These are phyloP conservation scores for Fusarium subglutinans DNA, from an alignment of 2,329 filamentous ascomycete genomes.

Conservation along the genomic window DNA sequence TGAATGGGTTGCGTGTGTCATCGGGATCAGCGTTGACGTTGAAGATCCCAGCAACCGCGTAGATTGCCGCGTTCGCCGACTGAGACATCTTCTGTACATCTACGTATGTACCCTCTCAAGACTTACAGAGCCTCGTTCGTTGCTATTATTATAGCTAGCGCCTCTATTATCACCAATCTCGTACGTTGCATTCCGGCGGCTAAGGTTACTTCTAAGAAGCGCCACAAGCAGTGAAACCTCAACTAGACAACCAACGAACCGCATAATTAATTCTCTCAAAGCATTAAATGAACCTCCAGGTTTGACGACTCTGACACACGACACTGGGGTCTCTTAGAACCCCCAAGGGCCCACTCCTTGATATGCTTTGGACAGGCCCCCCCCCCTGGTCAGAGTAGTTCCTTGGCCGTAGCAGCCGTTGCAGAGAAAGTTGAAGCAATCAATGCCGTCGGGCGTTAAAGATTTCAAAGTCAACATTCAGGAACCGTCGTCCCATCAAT, in stretches of 20 bases:
- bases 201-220: background rate
- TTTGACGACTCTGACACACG: slow-evolving; percentile 33
- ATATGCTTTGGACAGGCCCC: slow-evolving; percentile 22
- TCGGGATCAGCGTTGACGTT: slow-evolving; percentile 25
- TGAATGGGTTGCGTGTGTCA: slow-evolving; percentile 3
- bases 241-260: slow-evolving; percentile 1
- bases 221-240: slow-evolving; percentile 20
- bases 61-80: slow-evolving; percentile 18
- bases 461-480: slow-evolving; percentile 29
- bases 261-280: slow-evolving; percentile 6
- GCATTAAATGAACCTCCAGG: slow-evolving; percentile 16
- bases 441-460: slow-evolving; percentile 17
- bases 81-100: background rate
- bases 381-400: slow-evolving; percentile 10
- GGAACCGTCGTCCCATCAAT: slow-evolving; percentile 58
- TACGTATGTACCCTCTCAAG: background rate
- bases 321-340: slow-evolving; percentile 18
- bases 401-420: slow-evolving; percentile 13
- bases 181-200: background rate
- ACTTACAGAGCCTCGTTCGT: background rate
- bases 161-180: background rate
- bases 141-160: background rate
- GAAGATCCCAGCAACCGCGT: slow-evolving; percentile 8
- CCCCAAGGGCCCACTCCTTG: slow-evolving; percentile 26
- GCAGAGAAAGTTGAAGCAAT: slow-evolving; percentile 5